Conservation (phyloP, 805 yeast genomes). For the Metschnikowia picachoensis region DNA sequence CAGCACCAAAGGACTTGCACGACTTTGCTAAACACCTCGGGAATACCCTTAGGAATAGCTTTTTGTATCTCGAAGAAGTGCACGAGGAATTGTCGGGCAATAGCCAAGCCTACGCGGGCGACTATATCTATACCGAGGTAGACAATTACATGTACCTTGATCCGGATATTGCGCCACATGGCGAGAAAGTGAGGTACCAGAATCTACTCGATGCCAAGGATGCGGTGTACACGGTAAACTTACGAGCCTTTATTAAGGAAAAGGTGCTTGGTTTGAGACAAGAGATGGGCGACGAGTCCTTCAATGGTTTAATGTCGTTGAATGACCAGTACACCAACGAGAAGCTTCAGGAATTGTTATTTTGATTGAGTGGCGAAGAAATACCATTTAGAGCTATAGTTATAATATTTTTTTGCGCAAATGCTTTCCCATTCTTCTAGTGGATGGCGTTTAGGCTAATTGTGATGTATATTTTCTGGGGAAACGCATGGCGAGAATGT, state of each 20-base stretch:
- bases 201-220: constrained; percentile 28
- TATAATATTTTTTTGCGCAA: not conserved
- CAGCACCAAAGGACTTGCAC: constrained; percentile 21
- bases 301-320: constrained; percentile 32
- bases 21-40: constrained; percentile 19
- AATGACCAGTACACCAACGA: constrained; percentile 36
- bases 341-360: constrained; percentile 20
- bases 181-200: constrained; percentile 39
- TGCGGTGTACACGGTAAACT: constrained; percentile 41
- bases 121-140: constrained; percentile 37
- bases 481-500: not conserved
- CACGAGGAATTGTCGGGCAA: constrained; percentile 47
- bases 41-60: constrained; percentile 28
- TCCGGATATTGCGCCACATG: constrained; percentile 39
- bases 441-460: not conserved
- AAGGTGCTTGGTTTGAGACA: constrained; percentile 25
- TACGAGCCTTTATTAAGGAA: constrained; percentile 41
- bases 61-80: constrained; percentile 65
- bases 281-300: constrained; percentile 26
- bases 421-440: not conserved
- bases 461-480: no score
- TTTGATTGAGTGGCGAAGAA: not conserved
- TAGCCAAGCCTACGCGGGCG: constrained; percentile 35
- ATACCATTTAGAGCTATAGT: not conserved
- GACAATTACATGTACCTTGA: constrained; percentile 41